Base-by-base conservation (phyloP, 495 filamentous ascomycete species). In the Terfezia boudieri region DNA sequence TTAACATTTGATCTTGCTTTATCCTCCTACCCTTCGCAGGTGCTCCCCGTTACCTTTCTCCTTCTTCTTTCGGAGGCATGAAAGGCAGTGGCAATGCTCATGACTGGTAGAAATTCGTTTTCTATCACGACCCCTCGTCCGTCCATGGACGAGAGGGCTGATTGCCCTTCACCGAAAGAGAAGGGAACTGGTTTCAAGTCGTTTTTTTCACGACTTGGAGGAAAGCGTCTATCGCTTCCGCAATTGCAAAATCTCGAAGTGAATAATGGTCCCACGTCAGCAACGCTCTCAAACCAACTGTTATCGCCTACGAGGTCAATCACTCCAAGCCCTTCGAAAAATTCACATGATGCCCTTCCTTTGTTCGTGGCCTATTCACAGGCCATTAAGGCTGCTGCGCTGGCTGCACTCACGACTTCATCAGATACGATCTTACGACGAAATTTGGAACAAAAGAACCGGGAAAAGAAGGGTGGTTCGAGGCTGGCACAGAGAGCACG, bases 361-460 rank as follows among this genome's bases (percentile, higher is more conserved):
- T 71, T 95, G 8, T 94, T 87, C 67, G 79, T 92, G 62, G 86
- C 85, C n/a, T 94, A 86, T 64, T 82, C 86, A 1, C 89, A 94
- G 66, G 77, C 87, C 9, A 76, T 77, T 53, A 73, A 74, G 60
- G 69, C 73, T 59, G 68, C 71, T 9, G 70, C 69, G 52, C 67
- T 78, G 37, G 71, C 73, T 41, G 73, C 72, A 54, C 74, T 69
- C 37, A 73, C 70, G 49, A 56, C 70, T 22, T 72, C 74, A 35
- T 70, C 71, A 53, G 77, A 77, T 56, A 65, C 68, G 8, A 77
- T 94, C 32, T 62, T 88, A 22, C 80, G 84, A 26, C 65, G 78
- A 58, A 69, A 76, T 10, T 54, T 56, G 48, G 70, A 70, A 7
- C 16, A 12, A 26, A 20, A 51, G 26, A 23, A 12, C 11, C 11